Conservation (phyloP, 2,329 filamentous ascomycete species). For the Epichloe bromicola region DNA sequence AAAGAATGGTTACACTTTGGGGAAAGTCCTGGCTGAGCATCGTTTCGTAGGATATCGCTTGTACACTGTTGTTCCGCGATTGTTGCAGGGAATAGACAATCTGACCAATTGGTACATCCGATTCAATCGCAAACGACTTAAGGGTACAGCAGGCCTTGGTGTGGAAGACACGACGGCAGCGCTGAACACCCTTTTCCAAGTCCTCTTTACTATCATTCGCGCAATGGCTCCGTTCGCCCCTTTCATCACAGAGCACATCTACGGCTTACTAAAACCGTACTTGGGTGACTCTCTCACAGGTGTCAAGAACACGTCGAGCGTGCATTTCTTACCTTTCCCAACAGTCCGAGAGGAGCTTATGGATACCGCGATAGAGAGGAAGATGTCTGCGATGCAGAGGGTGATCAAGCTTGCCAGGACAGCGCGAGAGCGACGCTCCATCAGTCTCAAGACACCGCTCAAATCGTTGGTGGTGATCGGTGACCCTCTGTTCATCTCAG, state of each 20-base stretch:
- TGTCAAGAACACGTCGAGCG: slow-evolving; percentile 59
- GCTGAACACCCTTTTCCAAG: slow-evolving; percentile 77
- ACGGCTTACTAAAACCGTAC: slow-evolving; percentile 57
- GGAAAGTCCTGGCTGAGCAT: no score
- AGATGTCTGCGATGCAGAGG: slow-evolving; percentile 73
- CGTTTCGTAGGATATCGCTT: slow-evolving; percentile 38
- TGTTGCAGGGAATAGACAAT: slow-evolving; percentile 69
- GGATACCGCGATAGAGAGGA: slow-evolving; percentile 64
- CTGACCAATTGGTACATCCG: slow-evolving; percentile 89
- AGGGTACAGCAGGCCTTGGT: slow-evolving; percentile 39
- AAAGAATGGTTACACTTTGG: no score
- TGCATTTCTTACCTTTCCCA: slow-evolving; percentile 79
- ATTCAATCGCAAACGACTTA: slow-evolving; percentile 73
- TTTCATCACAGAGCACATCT: slow-evolving; percentile 65
- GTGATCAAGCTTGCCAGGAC: slow-evolving; percentile 76
- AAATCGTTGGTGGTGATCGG: slow-evolving; percentile 77
- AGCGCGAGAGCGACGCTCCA: slow-evolving; percentile 62
- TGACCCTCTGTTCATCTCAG: slow-evolving; percentile 58
- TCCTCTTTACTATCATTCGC: slow-evolving; percentile 70
- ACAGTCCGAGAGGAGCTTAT: slow-evolving; percentile 72
- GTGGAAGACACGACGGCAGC: slow-evolving; percentile 71
- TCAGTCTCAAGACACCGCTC: slow-evolving; percentile 72
- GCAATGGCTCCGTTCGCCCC: slow-evolving; percentile 80
- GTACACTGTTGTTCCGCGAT: slow-evolving; percentile 72
- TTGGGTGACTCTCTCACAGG: slow-evolving; percentile 52